A percentile compares a stretch with the other conserved stretches of the same genome.
These are phyloP conservation scores for Trametes pubescens DNA, from an alignment of 1,284 basidiomycete species.

Conservation along the genomic window DNA sequence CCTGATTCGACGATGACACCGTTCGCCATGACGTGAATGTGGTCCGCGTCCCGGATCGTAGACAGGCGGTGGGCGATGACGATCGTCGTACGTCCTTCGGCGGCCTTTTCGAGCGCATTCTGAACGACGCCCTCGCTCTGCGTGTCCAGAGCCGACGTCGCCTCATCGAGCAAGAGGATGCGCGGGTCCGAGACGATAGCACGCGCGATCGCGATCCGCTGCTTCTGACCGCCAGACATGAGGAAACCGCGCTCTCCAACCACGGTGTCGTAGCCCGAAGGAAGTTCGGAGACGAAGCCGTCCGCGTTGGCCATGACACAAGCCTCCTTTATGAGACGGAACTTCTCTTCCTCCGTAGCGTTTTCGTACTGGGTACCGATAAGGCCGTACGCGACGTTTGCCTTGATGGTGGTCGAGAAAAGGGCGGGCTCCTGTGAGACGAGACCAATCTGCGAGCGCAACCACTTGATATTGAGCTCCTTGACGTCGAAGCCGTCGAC, in stretches of 20 bases:
- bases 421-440: constrained; percentile 91
- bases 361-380: constrained; percentile 79
- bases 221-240: constrained; percentile 92
- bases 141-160: constrained; percentile 91
- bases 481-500: constrained; percentile 85
- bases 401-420: constrained; percentile 81
- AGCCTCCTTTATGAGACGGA: constrained; percentile 84
- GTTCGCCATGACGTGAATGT: constrained; percentile 89
- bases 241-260: constrained; percentile 95
- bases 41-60: constrained; percentile 82
- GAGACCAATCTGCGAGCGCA: constrained; percentile 89
- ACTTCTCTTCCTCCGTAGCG: constrained; percentile 78
- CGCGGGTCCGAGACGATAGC: constrained; percentile 93
- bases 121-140: constrained; percentile 94
- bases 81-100: constrained; percentile 82
- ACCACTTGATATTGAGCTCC: constrained; percentile 87
- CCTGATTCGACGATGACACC: constrained; percentile 88
- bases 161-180: constrained; percentile 86
- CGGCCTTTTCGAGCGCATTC: constrained; percentile 93
- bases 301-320: constrained; percentile 93
- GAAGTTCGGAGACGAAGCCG: constrained; percentile 87
- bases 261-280: constrained; percentile 88
- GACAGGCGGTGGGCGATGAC: constrained; percentile 81
- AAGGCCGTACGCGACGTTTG: constrained; percentile 93
- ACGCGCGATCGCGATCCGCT: constrained; percentile 91